phyloP scores from a whole-genome alignment of 768 basidiomycete species.

The Mycena venus region DNA sequence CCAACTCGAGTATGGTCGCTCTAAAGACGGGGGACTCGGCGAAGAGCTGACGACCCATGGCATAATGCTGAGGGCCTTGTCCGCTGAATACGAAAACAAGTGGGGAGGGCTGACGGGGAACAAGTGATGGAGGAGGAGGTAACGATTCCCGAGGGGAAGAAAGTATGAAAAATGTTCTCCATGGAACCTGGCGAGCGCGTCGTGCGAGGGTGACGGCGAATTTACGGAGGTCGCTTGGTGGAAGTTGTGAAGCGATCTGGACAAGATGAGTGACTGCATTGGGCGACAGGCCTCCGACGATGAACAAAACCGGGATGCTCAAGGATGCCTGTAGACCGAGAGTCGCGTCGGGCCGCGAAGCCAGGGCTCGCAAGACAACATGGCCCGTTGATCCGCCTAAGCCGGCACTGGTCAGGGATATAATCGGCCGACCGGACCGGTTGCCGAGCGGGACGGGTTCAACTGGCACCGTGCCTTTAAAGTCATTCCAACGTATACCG shows the following conservation, averaged over 20 bases:
- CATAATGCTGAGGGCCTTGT: constrained; percentile 49
- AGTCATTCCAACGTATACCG: constrained; percentile 42
- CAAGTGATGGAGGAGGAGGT: no score
- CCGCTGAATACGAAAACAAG: constrained; percentile 50
- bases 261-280: not conserved
- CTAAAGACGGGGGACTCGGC: constrained; percentile 42
- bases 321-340: not conserved
- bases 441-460: not conserved
- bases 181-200: constrained; percentile 35
- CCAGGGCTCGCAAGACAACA: no score
- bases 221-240: not conserved
- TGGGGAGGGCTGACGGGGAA: constrained; percentile 24
- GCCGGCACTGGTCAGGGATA: not conserved
- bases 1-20: constrained; percentile 42
- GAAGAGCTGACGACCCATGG: constrained; percentile 49
- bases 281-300: constrained; percentile 3
- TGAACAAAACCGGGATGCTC: not conserved
- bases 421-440: not conserved
- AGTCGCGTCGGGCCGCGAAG: no score
- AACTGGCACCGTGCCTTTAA: not conserved
- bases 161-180: constrained; percentile 26
- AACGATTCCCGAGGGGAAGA: not conserved
- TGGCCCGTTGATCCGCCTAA: not conserved
- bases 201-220: constrained; percentile 8
- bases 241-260: not conserved